phyloP scores from a whole-genome alignment of 495 filamentous ascomycete genomes.

The Astrocystis sublimbata region DNA sequence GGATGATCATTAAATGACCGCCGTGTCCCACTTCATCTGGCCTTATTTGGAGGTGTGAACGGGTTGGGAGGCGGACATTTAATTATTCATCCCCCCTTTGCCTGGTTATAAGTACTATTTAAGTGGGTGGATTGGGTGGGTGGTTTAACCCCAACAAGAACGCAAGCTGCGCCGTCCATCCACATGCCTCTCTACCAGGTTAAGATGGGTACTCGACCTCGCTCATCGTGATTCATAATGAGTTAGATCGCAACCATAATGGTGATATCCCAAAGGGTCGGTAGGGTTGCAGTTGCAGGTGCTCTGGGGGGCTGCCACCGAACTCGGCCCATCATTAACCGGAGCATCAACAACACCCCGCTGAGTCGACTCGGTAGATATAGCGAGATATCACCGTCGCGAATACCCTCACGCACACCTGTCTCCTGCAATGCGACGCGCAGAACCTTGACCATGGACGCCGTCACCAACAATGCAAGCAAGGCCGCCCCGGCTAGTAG shows the following conservation, averaged over 20 bases:
- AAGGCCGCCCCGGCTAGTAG: slow-evolving; percentile 20
- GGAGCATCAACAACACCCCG: slow-evolving; percentile 1
- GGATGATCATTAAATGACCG: too few species aligned
- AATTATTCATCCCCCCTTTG: too few species aligned
- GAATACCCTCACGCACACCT: neutral
- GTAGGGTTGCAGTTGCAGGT: neutral
- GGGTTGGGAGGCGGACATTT: too few species aligned
- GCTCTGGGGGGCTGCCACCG: neutral
- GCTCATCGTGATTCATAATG: neutral
- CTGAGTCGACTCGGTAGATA: neutral
- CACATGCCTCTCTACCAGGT: neutral
- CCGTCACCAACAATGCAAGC: neutral
- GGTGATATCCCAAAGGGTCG: neutral
- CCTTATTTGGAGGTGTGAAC: too few species aligned
- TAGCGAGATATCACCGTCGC: neutral
- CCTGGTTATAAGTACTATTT: too few species aligned
- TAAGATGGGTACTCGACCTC: neutral
- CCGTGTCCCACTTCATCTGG: too few species aligned
- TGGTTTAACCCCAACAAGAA: too few species aligned
- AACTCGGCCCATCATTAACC: slow-evolving; percentile 3
- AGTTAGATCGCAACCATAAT: neutral
- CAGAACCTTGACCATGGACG: neutral
- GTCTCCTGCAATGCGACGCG: neutral
- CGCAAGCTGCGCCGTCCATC: neutral
- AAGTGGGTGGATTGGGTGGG: too few species aligned